Evolutionary conservation across 192 early-diverging fungal genomes (phyloP), one percentile per base, ranked within the genome.

Genomic region (Dissophora ornata): DNA sequence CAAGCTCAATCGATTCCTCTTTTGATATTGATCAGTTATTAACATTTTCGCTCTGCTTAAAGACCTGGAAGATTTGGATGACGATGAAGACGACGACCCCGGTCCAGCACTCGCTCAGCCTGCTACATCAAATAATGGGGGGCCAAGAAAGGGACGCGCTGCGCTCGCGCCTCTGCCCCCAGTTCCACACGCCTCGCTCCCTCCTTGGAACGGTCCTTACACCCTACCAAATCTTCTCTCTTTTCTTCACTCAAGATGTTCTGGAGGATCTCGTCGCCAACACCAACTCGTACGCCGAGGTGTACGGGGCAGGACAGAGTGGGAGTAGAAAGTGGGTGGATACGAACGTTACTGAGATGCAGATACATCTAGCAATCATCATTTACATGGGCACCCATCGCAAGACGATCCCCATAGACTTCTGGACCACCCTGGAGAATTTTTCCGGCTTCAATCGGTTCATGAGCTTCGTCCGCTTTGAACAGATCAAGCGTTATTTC

Each of bases 401-500:
- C 36, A 30, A 36, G 8, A 25, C 12, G 11, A 26, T 16, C 13
- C 42, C 49, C n/a, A 21, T 32, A 0, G 53, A 60, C 19, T 36
- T 24, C 9, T 75, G 44, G 57, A 34, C 34, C 5, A 59, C 36
- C 4, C 18, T 44, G 16, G 26, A 19, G 3, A 25, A 18, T 21
- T 50, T 46, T 24, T 26, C 69, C 34, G 45, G 46, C 13, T 54
- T 75, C 26, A 26, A 34, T 16, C 24, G 63, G 33, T 34, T 54
- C 15, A 61, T 75, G 42, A 24, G 57, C 63, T 38, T 55, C 13
- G 18, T 16, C 18, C 50, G 73, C 19, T 78, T 62, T 41, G 15
- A 79, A 21, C 53, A 68, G 26, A 40, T 74, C 9, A 78, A 78
- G 32, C 44, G 47, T 18, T 78, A 26, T 51, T 46, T 78, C 41